Evolutionary conservation across 75 land plant species (phyloP), one percentile per base, ranked within the genome.

Genomic region (Pseudotsuga menziesii): DNA sequence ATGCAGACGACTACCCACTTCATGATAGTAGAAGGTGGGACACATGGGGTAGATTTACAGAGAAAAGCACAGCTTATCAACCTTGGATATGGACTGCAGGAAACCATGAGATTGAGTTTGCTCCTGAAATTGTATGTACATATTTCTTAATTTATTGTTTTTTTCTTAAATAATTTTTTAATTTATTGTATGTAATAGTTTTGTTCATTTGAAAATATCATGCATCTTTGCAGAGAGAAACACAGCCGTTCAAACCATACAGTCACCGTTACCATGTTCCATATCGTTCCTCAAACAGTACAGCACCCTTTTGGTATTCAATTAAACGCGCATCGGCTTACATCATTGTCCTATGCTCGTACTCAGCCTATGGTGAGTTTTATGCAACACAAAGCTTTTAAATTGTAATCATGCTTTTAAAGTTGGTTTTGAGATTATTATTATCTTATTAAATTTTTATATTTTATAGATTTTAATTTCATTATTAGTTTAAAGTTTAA

Each of bases 21-120:
- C 86, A 95, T 84, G 86, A 95, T 61, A 89, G 91, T 35, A 83
- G 75, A 29, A 77, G 91, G 44, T 89, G 83, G 87, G 91, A 95
- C 76, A 88, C 97, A 66, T 95, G 96, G 96, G 93, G 91, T 36
- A 86, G 98, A 72, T 93, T 95, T 79, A 59, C 89, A 35, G 96
- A 95, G 77, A 89, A 84, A 79, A 93, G 85, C 76, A 74, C 86
- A 74, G 98, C 98, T 9, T 93, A 86, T 84, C 98, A 95, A 78
- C 92, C 98, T 35, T 95, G 93, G 92, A 91, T 95, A 27, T 95
- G 98, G 98, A 93, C 96, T 48, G 84, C 88, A 55, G 98, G 95
- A 72, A 95, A 95, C 75, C 96, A 95, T 78, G 98, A 95, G 82
- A 41, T 94, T 56, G 98, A 95, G 57, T 93, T 82, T 73, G 83